Base-by-base conservation (phyloP, 495 filamentous ascomycete genomes). In the Diplogelasinospora grovesii region DNA sequence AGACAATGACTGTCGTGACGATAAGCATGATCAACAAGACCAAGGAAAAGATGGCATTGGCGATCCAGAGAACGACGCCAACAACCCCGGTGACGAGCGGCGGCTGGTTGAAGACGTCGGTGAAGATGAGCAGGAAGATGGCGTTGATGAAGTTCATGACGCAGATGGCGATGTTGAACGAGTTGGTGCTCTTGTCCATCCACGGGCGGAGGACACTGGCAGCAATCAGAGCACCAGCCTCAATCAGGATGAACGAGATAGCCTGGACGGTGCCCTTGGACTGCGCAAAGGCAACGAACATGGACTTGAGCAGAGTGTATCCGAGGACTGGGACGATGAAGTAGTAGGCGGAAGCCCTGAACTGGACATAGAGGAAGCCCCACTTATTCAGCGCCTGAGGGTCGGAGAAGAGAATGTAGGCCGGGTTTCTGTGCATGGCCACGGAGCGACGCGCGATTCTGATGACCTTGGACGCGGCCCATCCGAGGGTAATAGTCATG, bases 131-230 rank as follows among this genome's bases (percentile, higher is more conserved):
- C 16, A 93, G 69, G 68, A 90, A 90, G 63, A 93, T 79, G 46
- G 79, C 77, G 61, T 94, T 95, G 57, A 96, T 54, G 59, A 97
- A 94, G 65, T 96, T 96, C 57, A 95, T 69, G 16, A 75, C 81
- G 41, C 77, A 81, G 56, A 98, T 97, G 38, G 90, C 73, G 50
- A 98, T 95, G 69, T 98, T 98, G 75, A 93, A 94, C 46, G 81
- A 78, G 59, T 98, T 98, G 44, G 90, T 96, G 67, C 89, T 93
- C 78, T 95, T 97, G 73, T 98, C 92, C 92, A 98, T 97, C 82
- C 89, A 98, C 9, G 92, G 92, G 35, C 86, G 81, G 52, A 96
- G 67, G 31, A 94, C 78, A 51, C 78, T 85, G 37, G 88, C 81
- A 22, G 54, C 77, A 53, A 97, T 82, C 53, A 98, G 69, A 54